phyloP scores from a whole-genome alignment of 2,329 filamentous ascomycete genomes.

The Scedosporium boydii region DNA sequence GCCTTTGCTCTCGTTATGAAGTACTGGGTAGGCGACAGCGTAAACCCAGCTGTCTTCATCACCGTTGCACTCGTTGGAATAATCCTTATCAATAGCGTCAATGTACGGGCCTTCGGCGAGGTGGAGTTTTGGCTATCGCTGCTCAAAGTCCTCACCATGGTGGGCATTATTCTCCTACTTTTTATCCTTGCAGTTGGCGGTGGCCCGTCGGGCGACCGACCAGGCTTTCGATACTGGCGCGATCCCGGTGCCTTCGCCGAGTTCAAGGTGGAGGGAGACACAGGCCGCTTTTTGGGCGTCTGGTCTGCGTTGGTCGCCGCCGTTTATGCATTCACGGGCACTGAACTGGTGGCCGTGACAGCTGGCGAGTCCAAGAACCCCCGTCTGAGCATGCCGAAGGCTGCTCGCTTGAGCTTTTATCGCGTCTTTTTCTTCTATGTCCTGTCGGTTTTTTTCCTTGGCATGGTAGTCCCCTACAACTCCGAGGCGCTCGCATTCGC shows the following conservation, averaged over 20 bases:
- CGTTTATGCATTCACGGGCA: constrained; percentile 26
- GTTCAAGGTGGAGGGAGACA: constrained; percentile 14
- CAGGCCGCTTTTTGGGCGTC: constrained; percentile 28
- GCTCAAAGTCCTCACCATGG: constrained; percentile 33
- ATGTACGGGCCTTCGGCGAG: constrained; percentile 33
- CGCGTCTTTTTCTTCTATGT: constrained; percentile 17
- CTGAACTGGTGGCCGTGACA: constrained; percentile 12
- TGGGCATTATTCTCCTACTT: constrained; percentile 26
- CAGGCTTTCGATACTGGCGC: constrained; percentile 34
- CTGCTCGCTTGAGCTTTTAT: constrained; percentile 17
- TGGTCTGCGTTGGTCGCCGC: constrained; percentile 28
- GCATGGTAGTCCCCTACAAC: constrained; percentile 17
- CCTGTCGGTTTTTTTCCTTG: constrained; percentile 13
- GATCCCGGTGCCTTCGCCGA: constrained; percentile 29
- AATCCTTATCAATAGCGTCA: constrained; percentile 25
- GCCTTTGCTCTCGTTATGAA: constrained; percentile 27
- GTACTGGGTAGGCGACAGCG: constrained; percentile 20
- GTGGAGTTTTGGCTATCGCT: constrained; percentile 38
- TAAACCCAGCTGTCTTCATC: constrained; percentile 29
- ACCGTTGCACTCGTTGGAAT: constrained; percentile 23
- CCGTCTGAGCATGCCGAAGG: constrained; percentile 13
- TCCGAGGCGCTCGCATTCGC: constrained; percentile 9
- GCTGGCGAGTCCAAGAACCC: constrained; percentile 17
- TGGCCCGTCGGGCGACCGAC: constrained; percentile 23
- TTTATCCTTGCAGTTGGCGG: constrained; percentile 30